phyloP scores from a whole-genome alignment of 208 protist species.

The Leishmania amazonensis region DNA sequence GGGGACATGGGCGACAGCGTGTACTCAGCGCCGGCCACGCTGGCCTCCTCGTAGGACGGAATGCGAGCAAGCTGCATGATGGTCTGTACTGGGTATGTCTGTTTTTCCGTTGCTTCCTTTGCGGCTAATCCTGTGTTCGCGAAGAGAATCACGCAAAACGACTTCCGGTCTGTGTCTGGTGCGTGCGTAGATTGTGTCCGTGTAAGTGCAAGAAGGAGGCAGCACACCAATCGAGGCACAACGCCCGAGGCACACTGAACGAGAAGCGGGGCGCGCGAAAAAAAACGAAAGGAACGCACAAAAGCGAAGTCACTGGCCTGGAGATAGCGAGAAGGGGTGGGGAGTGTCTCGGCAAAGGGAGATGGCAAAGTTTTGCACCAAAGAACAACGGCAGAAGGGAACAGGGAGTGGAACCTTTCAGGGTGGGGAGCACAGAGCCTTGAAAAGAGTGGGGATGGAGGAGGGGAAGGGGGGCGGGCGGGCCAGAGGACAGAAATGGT shows the following conservation, averaged over 20 bases:
- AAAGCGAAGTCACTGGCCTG: too few relatives aligned
- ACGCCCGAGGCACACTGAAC: neutral
- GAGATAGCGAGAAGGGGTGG: neutral
- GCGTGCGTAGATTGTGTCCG: too few relatives aligned
- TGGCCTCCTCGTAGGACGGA: constrained; percentile 40
- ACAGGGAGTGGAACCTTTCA: neutral
- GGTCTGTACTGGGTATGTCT: neutral
- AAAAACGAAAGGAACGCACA: neutral
- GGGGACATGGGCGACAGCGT: constrained; percentile 31
- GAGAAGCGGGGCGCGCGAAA: neutral
- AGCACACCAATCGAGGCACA: neutral
- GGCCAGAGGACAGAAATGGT: neutral
- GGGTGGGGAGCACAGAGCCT: neutral
- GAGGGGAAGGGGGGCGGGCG: too few relatives aligned
- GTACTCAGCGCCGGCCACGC: constrained; percentile 31
- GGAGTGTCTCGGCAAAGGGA: neutral
- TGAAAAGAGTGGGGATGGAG: neutral
- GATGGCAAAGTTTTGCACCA: neutral
- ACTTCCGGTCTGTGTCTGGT: neutral
- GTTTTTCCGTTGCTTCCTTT: neutral
- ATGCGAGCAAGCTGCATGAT: constrained; percentile 30
- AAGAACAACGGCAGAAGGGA: neutral
- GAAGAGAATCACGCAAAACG: neutral
- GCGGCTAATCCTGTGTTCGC: neutral
- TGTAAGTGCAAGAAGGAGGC: neutral